Evolutionary conservation across 768 basidiomycete genomes (phyloP).

Genomic region (Exidia glandulosa): DNA sequence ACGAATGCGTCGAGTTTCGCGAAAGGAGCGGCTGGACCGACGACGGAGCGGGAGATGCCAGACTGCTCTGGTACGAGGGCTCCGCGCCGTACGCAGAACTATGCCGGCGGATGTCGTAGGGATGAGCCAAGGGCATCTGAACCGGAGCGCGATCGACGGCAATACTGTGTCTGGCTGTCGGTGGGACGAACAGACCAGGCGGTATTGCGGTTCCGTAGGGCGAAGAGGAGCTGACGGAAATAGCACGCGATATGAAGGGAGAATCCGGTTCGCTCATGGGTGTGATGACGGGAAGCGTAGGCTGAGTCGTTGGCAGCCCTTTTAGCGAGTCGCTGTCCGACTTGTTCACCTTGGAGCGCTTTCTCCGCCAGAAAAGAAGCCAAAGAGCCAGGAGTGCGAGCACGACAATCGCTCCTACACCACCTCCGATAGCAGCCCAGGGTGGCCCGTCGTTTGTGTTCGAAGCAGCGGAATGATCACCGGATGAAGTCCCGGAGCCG

Average conservation of each 20-base stretch:
- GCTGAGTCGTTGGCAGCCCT: background rate
- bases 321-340: background rate
- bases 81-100: background rate
- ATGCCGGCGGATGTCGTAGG: background rate
- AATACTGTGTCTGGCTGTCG: too few species aligned
- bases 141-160: too few species aligned
- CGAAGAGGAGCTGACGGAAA: background rate
- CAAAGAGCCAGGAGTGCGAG: background rate
- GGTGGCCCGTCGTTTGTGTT: background rate
- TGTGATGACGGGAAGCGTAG: background rate
- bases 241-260: background rate
- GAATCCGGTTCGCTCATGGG: background rate
- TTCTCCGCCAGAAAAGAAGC: background rate
- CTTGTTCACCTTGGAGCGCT: background rate
- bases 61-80: background rate
- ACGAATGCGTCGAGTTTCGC: background rate
- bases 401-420: constrained; percentile 1
- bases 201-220: background rate
- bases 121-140: background rate
- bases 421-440: background rate
- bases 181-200: background rate
- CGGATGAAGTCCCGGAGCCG: background rate
- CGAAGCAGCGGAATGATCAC: too few species aligned
- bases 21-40: background rate
- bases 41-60: background rate